Evolutionary conservation across 73 alveolate species (phyloP).

Genomic region (Symbiodinium pilosum): DNA sequence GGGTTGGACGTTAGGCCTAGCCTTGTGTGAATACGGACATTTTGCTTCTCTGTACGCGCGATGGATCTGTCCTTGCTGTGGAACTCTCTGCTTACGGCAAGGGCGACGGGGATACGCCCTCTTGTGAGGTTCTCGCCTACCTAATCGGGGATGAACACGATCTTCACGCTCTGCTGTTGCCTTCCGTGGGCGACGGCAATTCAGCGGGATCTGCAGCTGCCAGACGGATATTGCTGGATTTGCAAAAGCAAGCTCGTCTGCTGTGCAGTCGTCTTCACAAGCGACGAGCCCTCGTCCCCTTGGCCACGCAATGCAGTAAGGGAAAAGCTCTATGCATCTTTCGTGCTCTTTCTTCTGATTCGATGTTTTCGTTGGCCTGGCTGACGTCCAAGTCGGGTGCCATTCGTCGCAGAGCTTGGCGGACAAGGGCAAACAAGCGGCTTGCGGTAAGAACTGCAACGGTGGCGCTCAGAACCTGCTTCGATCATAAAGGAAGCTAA

Average conservation of each 20-base stretch:
- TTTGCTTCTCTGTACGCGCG: not conserved
- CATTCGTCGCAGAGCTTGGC: not conserved
- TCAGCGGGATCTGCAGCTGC: not conserved
- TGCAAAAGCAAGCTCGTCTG: too few relatives aligned
- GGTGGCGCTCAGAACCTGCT: not conserved
- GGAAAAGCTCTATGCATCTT: not conserved
- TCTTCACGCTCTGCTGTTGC: not conserved
- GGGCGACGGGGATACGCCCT: not conserved
- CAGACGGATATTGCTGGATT: not conserved
- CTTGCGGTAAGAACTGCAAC: not conserved
- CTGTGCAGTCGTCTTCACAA: not conserved
- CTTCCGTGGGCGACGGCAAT: not conserved
- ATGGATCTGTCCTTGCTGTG: too few relatives aligned
- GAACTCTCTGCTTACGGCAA: not conserved
- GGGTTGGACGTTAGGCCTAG: not conserved
- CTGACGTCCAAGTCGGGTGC: not conserved
- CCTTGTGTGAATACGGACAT: not conserved
- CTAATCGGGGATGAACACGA: not conserved
- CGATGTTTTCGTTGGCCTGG: not conserved
- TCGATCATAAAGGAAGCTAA: not conserved
- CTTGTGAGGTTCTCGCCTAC: not conserved
- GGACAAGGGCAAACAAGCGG: not conserved
- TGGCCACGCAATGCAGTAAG: not conserved
- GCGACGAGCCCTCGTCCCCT: not conserved
- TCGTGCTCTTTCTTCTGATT: too few relatives aligned